phyloP scores from a whole-genome alignment of 768 basidiomycete genomes.

The Tulasnella sp. region DNA sequence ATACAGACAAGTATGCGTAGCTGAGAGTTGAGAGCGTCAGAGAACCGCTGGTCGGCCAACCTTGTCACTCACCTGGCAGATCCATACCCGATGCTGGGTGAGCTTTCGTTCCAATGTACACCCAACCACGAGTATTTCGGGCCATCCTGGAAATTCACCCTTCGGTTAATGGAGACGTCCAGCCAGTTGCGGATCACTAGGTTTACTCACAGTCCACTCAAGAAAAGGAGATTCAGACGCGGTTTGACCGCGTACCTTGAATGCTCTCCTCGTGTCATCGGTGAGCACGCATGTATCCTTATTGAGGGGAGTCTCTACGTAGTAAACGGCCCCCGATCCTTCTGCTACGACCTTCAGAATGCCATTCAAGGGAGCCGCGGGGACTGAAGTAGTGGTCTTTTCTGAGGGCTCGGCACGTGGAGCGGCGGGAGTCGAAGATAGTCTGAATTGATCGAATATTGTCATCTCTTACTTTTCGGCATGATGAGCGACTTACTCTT shows the following conservation, averaged over 20 bases:
- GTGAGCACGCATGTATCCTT: neutral
- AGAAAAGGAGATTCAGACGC: neutral
- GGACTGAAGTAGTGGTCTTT: neutral
- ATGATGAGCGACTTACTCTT: neutral
- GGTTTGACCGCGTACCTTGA: neutral
- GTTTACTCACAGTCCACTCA: neutral
- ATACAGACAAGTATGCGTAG: neutral
- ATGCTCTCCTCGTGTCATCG: neutral
- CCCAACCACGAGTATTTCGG: neutral
- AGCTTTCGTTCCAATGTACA: neutral
- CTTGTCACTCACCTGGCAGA: neutral
- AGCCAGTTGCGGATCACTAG: neutral
- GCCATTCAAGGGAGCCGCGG: neutral
- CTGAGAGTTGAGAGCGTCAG: neutral
- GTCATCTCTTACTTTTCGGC: neutral
- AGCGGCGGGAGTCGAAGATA: neutral
- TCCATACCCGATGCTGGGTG: neutral
- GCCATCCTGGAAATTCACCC: neutral
- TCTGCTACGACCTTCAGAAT: neutral
- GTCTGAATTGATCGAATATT: neutral
- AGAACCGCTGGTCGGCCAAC: neutral
- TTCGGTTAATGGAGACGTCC: neutral
- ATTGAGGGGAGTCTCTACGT: neutral
- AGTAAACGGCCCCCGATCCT: neutral
- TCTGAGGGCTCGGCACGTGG: neutral